A percentile compares a stretch with the other conserved stretches of the same genome.
Evolutionary conservation across 2,329 filamentous ascomycete species (phyloP).

Genomic region (Botrytis deweyae): DNA sequence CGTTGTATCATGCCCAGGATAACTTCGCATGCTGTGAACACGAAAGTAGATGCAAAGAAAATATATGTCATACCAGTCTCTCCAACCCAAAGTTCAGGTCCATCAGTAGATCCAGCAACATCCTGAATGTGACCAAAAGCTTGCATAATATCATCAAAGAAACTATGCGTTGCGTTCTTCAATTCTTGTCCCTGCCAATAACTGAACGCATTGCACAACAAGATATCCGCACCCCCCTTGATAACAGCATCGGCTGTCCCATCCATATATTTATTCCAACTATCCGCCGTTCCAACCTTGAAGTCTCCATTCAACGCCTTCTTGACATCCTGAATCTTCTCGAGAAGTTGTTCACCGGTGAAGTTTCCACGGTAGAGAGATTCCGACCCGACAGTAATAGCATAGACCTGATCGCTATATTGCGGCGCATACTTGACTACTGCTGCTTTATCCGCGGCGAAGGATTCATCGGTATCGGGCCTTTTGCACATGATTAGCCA

Average conservation of each 20-base stretch:
- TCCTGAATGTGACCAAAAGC: conserved; percentile 62
- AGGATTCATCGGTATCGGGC: conserved; percentile 63
- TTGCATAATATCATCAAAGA: conserved; percentile 66
- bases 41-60: not conserved
- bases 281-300: conserved; percentile 67
- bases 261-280: conserved; percentile 70
- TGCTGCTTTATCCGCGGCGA: conserved; percentile 58
- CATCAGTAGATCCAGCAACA: conserved; percentile 52
- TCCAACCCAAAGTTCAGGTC: conserved; percentile 66
- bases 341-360: conserved; percentile 57
- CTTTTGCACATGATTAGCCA: conserved; percentile 39
- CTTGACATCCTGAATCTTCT: conserved; percentile 62
- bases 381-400: conserved; percentile 70
- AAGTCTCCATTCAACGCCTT: conserved; percentile 50
- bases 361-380: conserved; percentile 68
- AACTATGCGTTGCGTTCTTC: conserved; percentile 55
- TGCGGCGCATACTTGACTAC: conserved; percentile 50
- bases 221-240: conserved; percentile 54
- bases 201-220: conserved; percentile 66
- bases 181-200: conserved; percentile 68
- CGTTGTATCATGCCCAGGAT: not conserved
- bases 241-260: conserved; percentile 66
- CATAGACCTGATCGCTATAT: conserved; percentile 61
- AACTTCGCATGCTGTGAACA: not conserved
- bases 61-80: conserved; percentile 52